Evolutionary conservation across 139 green algal genomes (phyloP).

Genomic region (Coelastrella sp.): DNA sequence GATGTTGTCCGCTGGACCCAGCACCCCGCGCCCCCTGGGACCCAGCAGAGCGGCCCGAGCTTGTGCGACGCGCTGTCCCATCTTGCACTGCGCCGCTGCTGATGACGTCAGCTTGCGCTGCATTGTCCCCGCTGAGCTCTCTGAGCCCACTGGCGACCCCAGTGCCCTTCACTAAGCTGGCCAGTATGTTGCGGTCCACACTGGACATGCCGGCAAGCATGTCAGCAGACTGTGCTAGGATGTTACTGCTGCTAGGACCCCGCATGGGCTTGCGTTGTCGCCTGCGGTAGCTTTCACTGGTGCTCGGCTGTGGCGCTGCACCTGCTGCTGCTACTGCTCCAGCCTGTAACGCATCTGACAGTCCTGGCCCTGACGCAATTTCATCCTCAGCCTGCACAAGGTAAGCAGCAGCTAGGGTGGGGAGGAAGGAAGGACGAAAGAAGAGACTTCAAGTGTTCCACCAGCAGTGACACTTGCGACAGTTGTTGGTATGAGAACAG

Average conservation of each 20-base stretch:
- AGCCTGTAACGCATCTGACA: conserved; percentile 12
- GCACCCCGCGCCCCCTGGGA: not conserved
- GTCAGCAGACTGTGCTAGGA: not conserved
- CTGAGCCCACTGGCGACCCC: not conserved
- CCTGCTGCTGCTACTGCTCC: conserved; percentile 5
- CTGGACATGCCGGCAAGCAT: not conserved
- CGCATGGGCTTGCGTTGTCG: conserved; percentile 48
- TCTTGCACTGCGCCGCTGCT: conserved; percentile 34
- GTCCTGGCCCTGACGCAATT: conserved; percentile 49
- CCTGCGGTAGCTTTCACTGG: conserved; percentile 37
- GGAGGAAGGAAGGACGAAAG: no score
- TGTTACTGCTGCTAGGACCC: conserved; percentile 44
- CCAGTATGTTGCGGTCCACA: not conserved
- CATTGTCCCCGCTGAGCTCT: conserved; percentile 43
- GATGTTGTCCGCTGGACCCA: not conserved
- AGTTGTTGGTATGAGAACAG: not conserved
- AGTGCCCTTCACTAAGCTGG: not conserved
- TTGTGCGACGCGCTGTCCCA: not conserved
- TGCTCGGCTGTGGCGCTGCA: conserved; percentile 1
- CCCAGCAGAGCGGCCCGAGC: not conserved
- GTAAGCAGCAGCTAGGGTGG: not conserved
- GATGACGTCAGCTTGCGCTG: conserved; percentile 22
- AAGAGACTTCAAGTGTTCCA: not conserved
- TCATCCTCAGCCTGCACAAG: conserved; percentile 56
- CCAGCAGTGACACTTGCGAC: not conserved